Evolutionary conservation across 176 grass and related monocot genomes (phyloP).

Genomic region (maize (Zea mays)): DNA sequence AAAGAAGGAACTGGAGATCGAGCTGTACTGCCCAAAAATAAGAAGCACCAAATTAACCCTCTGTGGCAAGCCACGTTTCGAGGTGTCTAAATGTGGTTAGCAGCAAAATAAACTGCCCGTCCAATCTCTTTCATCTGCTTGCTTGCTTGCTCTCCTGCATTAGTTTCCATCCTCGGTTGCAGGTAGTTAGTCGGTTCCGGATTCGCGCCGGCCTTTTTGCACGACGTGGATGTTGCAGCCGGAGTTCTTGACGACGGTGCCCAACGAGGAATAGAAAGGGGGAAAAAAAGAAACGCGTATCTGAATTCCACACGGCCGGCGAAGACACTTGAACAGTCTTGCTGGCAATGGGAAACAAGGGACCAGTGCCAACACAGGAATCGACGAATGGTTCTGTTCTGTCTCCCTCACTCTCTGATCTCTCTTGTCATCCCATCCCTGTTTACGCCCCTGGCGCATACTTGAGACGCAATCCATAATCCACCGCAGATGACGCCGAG

Average conservation of each 20-base stretch:
- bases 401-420: conserved; percentile 9
- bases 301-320: background rate
- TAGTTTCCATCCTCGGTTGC: background rate
- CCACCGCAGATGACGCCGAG: conserved; percentile 62
- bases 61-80: conserved; percentile 32
- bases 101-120: background rate
- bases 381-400: conserved; percentile 42
- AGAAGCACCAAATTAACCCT: conserved; percentile 8
- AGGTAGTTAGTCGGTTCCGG: conserved; percentile 50
- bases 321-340: conserved; percentile 22
- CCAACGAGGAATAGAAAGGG: conserved; percentile 29
- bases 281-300: background rate
- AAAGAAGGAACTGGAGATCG: background rate
- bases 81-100: conserved; percentile 25
- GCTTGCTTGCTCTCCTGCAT: background rate
- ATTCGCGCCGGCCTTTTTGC: conserved; percentile 19
- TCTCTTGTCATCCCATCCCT: background rate
- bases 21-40: conserved; percentile 44
- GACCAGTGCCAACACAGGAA: conserved; percentile 39
- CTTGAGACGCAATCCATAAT: conserved; percentile 15
- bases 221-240: conserved; percentile 4
- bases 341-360: conserved; percentile 25
- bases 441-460: background rate
- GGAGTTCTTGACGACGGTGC: conserved; percentile 44
- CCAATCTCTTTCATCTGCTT: conserved; percentile 20